These are phyloP conservation scores for Ceratocystiopsis brevicomis DNA, from an alignment of 2,329 filamentous ascomycete genomes.

Conservation along the genomic window DNA sequence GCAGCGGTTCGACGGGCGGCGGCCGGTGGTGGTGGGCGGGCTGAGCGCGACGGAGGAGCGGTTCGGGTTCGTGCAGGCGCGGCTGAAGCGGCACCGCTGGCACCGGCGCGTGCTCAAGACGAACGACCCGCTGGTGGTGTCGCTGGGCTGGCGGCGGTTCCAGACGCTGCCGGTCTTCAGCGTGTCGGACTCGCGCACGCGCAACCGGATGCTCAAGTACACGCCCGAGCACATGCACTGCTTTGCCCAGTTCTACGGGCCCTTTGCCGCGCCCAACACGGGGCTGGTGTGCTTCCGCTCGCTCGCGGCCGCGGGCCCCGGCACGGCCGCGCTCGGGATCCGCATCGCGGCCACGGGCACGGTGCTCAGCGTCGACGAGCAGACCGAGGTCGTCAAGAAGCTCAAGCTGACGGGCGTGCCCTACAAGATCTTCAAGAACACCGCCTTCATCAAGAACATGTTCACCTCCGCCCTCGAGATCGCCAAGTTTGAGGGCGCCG, in stretches of 20 bases:
- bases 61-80: conserved; percentile 85
- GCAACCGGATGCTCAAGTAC: conserved; percentile 97
- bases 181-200: conserved; percentile 79
- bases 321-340: conserved; percentile 43
- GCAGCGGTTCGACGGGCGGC: conserved; percentile 58
- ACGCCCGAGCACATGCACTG: conserved; percentile 99
- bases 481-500: conserved; percentile 92
- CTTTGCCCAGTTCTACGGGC: conserved; percentile 87
- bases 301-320: conserved; percentile 55
- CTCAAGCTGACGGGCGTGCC: conserved; percentile 56
- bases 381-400: conserved; percentile 95
- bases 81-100: conserved; percentile 95
- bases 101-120: conserved; percentile 99
- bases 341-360: conserved; percentile 87
- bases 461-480: conserved; percentile 86
- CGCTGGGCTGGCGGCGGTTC: conserved; percentile 87
- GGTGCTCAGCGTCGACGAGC: conserved; percentile 84
- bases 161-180: conserved; percentile 85
- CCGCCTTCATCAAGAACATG: conserved; percentile 97
- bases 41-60: conserved; percentile 84
- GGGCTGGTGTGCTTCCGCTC: conserved; percentile 89
- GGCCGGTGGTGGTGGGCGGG: conserved; percentile 79
- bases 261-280: conserved; percentile 85
- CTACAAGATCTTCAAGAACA: conserved; percentile 99
- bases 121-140: conserved; percentile 93